Base-by-base conservation (phyloP, 1,284 basidiomycete genomes). In the Ganoderma leucocontextum region DNA sequence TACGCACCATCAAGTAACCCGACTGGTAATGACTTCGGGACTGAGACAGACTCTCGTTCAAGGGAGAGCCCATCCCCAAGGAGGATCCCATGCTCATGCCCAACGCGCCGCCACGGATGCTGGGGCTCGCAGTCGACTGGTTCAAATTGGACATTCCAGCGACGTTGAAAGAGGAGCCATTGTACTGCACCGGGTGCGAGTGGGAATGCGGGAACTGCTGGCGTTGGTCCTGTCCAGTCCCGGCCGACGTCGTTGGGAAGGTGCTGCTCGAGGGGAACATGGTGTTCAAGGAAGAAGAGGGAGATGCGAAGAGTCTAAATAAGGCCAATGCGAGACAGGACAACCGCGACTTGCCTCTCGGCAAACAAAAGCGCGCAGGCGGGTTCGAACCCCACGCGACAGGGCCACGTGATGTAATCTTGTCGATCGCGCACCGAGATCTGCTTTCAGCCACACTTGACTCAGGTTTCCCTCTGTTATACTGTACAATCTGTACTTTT, bases 1-100 rank as follows among this genome's bases (percentile, higher is more conserved):
- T 39, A 72, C 81, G 38, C 61, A 92, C 91, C 88, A 93, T 86
- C 63, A 93, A 83, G 78, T 93, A 93, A 3, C 91, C 91, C 53
- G 90, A 83, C 73, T 93, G 91, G 77, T 93, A 93, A 72, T 91
- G 90, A 62, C 88, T 88, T 70, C 90, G 84, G 3, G 90, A 88
- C 78, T 91, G 90, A 1, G 87, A 83, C 63, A 93, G 83, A 38
- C 87, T 83, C 69, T 93, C 91, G 36, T 69, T 72, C 25, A 77
- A 62, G 12, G 72, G 66, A 15, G 74, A 74, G 5, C 75, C 73
- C 67, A 74, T 74, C 4, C 69, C 72, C n/a, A 78, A 68, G 2
- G 75, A 73, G 2, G 73, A 70, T 2, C 73, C 71, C 61, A 76
- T 72, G 60, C 70, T 71, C 67, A 76, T 70, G 10, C 73, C 70